phyloP scores from a whole-genome alignment of 345 rosid genomes.

The Hibiscus mutabilis region DNA sequence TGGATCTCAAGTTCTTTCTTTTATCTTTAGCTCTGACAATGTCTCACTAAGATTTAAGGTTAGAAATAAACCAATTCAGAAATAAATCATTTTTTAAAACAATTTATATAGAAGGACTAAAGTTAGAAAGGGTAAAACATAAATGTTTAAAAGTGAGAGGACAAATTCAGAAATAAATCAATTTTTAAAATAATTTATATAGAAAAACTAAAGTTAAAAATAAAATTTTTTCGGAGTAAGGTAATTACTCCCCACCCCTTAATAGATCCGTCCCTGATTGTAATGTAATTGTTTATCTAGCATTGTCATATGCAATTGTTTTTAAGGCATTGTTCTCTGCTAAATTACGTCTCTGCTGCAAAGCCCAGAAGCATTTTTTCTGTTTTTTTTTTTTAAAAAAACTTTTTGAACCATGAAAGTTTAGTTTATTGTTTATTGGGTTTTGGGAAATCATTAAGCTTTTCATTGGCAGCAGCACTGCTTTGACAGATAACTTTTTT shows the following conservation, averaged over 20 bases:
- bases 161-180: no score
- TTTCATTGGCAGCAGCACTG: conserved; percentile 2
- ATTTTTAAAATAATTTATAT: no score
- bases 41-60: conserved; percentile 8
- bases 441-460: conserved; percentile 13
- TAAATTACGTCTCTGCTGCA: conserved; percentile 13
- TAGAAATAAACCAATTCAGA: no score
- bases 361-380: conserved; percentile 23
- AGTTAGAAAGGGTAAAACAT: no score
- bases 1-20: conserved; percentile 8
- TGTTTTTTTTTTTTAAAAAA: no score
- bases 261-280: no score
- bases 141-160: no score
- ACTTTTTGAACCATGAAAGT: not conserved
- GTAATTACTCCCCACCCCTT: no score
- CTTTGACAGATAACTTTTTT: not conserved
- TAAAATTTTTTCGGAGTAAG: no score
- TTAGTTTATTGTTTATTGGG: not conserved
- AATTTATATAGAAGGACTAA: no score
- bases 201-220: no score
- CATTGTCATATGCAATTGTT: not conserved
- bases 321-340: conserved; percentile 19
- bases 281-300: not conserved
- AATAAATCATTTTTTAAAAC: no score
- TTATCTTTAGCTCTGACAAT: not conserved